Evolutionary conservation across 805 yeast genomes (phyloP).

Genomic region (Saccharomycopsis olivae): DNA sequence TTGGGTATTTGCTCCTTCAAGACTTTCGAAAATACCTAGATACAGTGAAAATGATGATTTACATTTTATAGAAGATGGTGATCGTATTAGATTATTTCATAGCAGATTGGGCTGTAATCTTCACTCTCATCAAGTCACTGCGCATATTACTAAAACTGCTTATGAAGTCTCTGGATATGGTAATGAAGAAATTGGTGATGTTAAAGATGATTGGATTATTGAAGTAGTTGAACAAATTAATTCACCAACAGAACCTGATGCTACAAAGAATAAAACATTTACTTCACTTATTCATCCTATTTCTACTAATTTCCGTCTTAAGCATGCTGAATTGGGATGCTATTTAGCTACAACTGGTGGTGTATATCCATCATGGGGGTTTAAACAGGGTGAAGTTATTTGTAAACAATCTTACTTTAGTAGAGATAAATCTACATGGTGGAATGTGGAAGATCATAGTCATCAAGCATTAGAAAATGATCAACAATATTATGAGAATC

Average conservation of each 20-base stretch:
- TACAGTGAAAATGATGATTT: conserved; percentile 2
- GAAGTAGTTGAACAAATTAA: conserved; percentile 58
- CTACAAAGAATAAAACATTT: conserved; percentile 24
- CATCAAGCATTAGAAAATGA: conserved; percentile 36
- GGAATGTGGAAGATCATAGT: conserved; percentile 69
- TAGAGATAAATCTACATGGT: conserved; percentile 59
- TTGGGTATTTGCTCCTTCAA: conserved; percentile 49
- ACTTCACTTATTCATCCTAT: conserved; percentile 54
- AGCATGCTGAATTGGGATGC: conserved; percentile 54
- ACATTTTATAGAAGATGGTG: conserved; percentile 46
- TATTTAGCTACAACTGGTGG: conserved; percentile 67
- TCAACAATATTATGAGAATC: conserved; percentile 23
- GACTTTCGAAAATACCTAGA: conserved; percentile 5
- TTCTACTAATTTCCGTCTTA: conserved; percentile 61
- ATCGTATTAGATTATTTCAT: conserved; percentile 63
- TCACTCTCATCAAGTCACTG: conserved; percentile 73
- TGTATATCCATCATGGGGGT: conserved; percentile 74
- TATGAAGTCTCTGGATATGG: conserved; percentile 91
- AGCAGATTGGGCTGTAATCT: conserved; percentile 59
- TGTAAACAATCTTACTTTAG: conserved; percentile 44
- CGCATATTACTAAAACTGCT: conserved; percentile 55
- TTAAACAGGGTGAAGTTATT: conserved; percentile 70
- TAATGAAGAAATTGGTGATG: conserved; percentile 56
- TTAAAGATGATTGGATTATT: conserved; percentile 81
- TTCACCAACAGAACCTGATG: conserved; percentile 1